phyloP scores from a whole-genome alignment of 2,329 filamentous ascomycete species.

The Exutisphaerella laricina region DNA sequence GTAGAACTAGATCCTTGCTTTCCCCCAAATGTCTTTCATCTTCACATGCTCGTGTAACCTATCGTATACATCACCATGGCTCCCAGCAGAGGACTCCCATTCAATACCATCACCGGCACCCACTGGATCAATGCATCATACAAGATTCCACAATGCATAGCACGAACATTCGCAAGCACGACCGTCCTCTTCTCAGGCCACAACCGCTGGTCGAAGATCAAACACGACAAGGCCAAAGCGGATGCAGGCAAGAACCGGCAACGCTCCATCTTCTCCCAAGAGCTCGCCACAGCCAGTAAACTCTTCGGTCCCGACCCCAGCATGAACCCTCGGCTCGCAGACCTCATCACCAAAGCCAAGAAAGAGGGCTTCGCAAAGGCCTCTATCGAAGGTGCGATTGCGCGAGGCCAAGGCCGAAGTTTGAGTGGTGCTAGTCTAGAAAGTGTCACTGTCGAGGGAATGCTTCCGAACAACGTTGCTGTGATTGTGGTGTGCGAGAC shows the following conservation, averaged over 20 bases:
- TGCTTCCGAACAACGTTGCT: slow-evolving; percentile 67
- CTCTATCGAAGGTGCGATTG: slow-evolving; percentile 77
- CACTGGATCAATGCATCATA: no score
- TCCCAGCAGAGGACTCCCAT: slow-evolving; percentile 29
- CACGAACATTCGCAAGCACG: slow-evolving; percentile 22
- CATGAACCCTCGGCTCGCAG: slow-evolving; percentile 69
- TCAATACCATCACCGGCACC: not conserved
- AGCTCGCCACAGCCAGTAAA: slow-evolving; percentile 70
- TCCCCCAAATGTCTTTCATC: not conserved
- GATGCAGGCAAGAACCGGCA: slow-evolving; percentile 73
- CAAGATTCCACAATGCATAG: no score
- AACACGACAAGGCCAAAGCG: slow-evolving; percentile 84
- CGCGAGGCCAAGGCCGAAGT: slow-evolving; percentile 80
- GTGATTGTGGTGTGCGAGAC: slow-evolving; percentile 81
- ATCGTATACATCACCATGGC: slow-evolving; percentile 22
- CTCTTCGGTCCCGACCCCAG: slow-evolving; percentile 70
- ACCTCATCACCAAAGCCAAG: slow-evolving; percentile 70
- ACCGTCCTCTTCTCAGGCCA: slow-evolving; percentile 55
- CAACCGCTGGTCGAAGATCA: slow-evolving; percentile 94
- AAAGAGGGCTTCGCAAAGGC: slow-evolving; percentile 80
- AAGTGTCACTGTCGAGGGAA: slow-evolving; percentile 68
- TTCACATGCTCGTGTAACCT: not conserved
- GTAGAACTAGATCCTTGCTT: no score
- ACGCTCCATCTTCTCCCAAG: slow-evolving; percentile 62
- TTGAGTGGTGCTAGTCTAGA: slow-evolving; percentile 71